These are phyloP conservation scores for Penicillium sclerotiorum DNA, from an alignment of 2,329 filamentous ascomycete genomes.

Conservation along the genomic window DNA sequence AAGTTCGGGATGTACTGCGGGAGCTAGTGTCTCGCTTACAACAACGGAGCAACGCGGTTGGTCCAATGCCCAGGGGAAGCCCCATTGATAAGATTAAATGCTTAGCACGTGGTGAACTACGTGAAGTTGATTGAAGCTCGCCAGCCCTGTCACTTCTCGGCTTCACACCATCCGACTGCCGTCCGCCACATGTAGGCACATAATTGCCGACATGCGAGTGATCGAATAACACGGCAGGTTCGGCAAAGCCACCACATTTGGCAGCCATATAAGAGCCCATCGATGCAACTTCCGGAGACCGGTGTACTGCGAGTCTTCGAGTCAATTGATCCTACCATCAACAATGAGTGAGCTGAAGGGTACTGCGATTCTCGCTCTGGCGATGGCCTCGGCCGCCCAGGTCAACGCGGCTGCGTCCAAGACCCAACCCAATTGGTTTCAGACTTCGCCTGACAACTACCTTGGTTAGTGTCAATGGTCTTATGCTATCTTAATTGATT, in stretches of 20 bases:
- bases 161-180: background rate
- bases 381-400: slow-evolving; percentile 3
- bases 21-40: background rate
- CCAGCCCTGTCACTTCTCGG: background rate
- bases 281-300: background rate
- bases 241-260: background rate
- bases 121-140: slow-evolving; percentile 13
- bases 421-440: slow-evolving; percentile 14
- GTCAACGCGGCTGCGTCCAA: slow-evolving; percentile 7
- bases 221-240: background rate
- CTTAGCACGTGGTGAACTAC: slow-evolving; percentile 9
- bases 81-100: slow-evolving; percentile 1
- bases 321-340: slow-evolving; percentile 1
- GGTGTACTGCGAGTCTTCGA: background rate
- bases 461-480: slow-evolving; percentile 5
- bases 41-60: background rate
- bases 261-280: background rate
- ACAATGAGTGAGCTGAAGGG: slow-evolving; percentile 4
- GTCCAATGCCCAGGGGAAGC: background rate
- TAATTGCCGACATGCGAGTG: background rate
- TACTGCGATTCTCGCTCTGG: background rate
- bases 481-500: background rate
- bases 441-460: slow-evolving; percentile 14
- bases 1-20: background rate
- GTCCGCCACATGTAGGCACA: background rate